Conservation (phyloP, 768 basidiomycete species). For the Tricholoma furcatifolium region DNA sequence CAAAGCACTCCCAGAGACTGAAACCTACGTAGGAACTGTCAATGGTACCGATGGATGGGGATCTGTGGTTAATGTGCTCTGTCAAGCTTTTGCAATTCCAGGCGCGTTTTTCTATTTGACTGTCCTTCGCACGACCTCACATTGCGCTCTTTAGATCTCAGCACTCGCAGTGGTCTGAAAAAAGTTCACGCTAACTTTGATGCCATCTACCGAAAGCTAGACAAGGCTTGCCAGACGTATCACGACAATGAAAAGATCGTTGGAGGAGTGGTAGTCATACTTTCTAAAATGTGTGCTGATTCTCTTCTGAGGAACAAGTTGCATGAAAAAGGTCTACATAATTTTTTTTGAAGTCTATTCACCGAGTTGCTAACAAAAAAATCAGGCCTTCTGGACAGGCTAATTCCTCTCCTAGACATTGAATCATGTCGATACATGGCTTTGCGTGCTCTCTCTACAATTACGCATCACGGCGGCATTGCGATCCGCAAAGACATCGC, state of each 20-base stretch:
- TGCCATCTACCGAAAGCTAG: conserved; percentile 46
- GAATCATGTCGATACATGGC: conserved; percentile 50
- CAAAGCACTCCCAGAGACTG: conserved; percentile 4
- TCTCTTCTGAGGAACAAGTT: conserved; percentile 59
- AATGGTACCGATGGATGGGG: conserved; percentile 50
- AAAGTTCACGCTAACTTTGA: conserved; percentile 61
- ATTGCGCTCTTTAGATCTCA: conserved; percentile 41
- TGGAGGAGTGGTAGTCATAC: conserved; percentile 61
- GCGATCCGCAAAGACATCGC: conserved; percentile 52
- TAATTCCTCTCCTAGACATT: conserved; percentile 51
- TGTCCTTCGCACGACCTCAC: neutral
- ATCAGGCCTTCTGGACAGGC: conserved; percentile 54
- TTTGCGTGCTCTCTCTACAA: conserved; percentile 52
- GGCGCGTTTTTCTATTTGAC: conserved; percentile 31
- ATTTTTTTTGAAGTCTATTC: neutral
- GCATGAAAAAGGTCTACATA: conserved; percentile 48
- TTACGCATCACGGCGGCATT: conserved; percentile 61
- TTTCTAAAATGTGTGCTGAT: conserved; percentile 62
- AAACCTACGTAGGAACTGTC: conserved; percentile 40
- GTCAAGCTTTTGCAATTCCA: conserved; percentile 51
- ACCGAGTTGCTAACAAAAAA: neutral
- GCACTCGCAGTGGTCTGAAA: conserved; percentile 57
- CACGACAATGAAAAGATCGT: conserved; percentile 43
- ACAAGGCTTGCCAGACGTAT: conserved; percentile 45
- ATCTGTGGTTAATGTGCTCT: conserved; percentile 43